These are phyloP conservation scores for Yarrowia keelungensis DNA, from an alignment of 805 yeast species.

Conservation along the genomic window DNA sequence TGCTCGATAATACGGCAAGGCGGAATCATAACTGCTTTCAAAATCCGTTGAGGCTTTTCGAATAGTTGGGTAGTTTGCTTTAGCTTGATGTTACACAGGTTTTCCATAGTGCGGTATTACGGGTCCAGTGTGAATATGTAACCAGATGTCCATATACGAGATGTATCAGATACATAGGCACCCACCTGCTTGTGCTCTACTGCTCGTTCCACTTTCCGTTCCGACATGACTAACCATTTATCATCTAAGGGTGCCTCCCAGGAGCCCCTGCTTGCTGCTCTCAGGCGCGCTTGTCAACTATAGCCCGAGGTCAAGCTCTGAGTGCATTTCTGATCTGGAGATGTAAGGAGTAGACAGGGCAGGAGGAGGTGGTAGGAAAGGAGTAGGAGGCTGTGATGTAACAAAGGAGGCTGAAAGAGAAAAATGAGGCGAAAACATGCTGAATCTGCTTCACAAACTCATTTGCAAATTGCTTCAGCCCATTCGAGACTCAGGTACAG, in stretches of 20 bases:
- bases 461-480: too few relatives aligned
- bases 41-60: neutral
- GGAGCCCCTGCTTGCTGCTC: neutral
- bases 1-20: neutral
- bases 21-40: neutral
- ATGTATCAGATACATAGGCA: too few relatives aligned
- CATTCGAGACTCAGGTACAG: neutral
- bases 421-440: too few relatives aligned
- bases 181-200: too few relatives aligned
- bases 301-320: conserved; percentile 1
- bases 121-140: neutral
- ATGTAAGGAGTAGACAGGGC: neutral
- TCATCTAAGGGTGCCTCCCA: neutral
- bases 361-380: too few relatives aligned
- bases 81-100: too few relatives aligned
- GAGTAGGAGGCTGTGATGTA: neutral
- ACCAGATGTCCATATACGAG: too few relatives aligned
- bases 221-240: conserved; percentile 7
- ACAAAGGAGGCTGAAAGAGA: too few relatives aligned
- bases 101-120: neutral
- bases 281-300: neutral
- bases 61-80: too few relatives aligned
- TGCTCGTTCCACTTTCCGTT: neutral
- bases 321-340: neutral
- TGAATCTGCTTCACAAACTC: too few relatives aligned